Evolutionary conservation across 2,329 filamentous ascomycete genomes (phyloP).

Genomic region (Colletotrichum liaoningense): DNA sequence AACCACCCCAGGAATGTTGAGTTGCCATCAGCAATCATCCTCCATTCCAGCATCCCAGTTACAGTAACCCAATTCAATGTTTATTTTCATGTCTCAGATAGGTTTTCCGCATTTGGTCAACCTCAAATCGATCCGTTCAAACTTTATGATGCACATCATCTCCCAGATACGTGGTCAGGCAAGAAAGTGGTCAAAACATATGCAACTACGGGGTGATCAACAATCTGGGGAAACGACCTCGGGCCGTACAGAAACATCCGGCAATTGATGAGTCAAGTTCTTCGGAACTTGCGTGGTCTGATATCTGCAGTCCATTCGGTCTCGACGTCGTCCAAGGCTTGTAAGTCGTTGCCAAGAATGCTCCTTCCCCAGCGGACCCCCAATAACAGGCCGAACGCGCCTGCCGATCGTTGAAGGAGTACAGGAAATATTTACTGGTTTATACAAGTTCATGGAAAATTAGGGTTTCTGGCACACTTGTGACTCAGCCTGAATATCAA

Average conservation of each 20-base stretch:
- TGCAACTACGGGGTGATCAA: neutral
- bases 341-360: neutral
- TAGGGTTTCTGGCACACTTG: neutral
- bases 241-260: neutral
- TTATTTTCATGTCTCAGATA: slow-evolving; percentile 22
- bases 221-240: neutral
- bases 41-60: slow-evolving; percentile 3
- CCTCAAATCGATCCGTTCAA: neutral
- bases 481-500: neutral
- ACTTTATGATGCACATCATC: neutral
- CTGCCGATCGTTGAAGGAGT: neutral
- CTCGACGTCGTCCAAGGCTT: neutral
- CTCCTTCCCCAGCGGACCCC: neutral
- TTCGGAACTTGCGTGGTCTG: neutral
- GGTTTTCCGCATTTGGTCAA: neutral
- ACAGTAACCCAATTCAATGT: neutral
- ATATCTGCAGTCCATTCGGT: neutral
- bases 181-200: neutral
- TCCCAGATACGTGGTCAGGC: neutral
- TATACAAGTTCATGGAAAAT: neutral
- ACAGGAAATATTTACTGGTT: neutral
- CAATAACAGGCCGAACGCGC: neutral
- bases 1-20: slow-evolving; percentile 8
- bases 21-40: slow-evolving; percentile 28
- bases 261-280: neutral